phyloP scores from a whole-genome alignment of 2,329 filamentous ascomycete genomes.

The Atkinsonella hypoxylon region DNA sequence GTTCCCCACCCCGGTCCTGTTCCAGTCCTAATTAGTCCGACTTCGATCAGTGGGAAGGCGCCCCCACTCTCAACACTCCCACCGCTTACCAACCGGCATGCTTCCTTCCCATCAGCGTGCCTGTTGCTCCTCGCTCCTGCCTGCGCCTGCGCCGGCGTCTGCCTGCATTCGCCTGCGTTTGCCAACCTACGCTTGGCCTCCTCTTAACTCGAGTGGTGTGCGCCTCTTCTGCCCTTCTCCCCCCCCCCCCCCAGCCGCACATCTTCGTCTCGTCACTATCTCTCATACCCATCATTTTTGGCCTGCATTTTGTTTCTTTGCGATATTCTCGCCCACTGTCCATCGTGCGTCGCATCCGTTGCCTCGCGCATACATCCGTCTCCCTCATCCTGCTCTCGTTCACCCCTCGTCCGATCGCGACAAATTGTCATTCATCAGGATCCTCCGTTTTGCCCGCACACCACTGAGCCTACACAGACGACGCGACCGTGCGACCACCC shows the following conservation, averaged over 20 bases:
- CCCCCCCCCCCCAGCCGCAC: conserved; percentile 1
- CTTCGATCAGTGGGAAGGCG: conserved; percentile 3
- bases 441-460: neutral
- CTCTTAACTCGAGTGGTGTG: conserved; percentile 2
- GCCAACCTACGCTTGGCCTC: conserved; percentile 6
- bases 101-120: neutral
- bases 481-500: conserved; percentile 1
- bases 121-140: conserved; percentile 2
- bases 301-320: neutral
- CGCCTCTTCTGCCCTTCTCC: neutral
- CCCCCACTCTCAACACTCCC: neutral
- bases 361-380: neutral
- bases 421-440: neutral
- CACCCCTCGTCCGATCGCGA: neutral
- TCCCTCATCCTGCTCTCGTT: too few relatives aligned
- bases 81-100: neutral
- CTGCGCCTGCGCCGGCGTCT: conserved; percentile 8
- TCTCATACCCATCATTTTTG: neutral
- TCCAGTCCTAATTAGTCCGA: conserved; percentile 1
- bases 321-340: neutral
- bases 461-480: neutral
- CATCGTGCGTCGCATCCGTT: conserved; percentile 1
- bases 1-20: neutral
- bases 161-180: conserved; percentile 5
- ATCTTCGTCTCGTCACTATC: conserved; percentile 1